These are phyloP conservation scores for Rhizopus delemar DNA, from an alignment of 371 early-diverging fungal genomes.

Conservation along the genomic window DNA sequence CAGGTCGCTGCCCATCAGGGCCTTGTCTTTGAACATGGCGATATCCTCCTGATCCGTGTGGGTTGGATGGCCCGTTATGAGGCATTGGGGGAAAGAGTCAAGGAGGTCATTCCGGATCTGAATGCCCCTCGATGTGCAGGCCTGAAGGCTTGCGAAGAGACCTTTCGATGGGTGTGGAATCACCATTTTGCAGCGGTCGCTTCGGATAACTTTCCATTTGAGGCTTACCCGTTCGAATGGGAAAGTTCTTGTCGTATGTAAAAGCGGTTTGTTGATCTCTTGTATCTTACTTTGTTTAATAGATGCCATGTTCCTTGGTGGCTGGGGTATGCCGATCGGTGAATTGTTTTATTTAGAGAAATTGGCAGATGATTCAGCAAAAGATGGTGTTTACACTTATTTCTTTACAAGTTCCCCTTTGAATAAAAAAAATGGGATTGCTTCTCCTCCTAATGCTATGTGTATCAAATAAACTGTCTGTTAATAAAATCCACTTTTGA, in stretches of 20 bases:
- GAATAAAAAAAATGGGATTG: slow-evolving; percentile 43
- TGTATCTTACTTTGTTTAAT: neutral
- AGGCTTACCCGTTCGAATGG: slow-evolving; percentile 40
- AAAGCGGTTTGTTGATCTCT: neutral
- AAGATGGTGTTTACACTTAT: slow-evolving; percentile 37
- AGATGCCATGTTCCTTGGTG: slow-evolving; percentile 43
- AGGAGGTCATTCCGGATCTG: slow-evolving; percentile 11
- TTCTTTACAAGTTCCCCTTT: slow-evolving; percentile 48
- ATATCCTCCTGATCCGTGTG: slow-evolving; percentile 43
- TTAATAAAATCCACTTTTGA: too few relatives aligned
- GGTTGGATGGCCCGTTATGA: slow-evolving; percentile 40
- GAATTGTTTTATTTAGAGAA: slow-evolving; percentile 44
- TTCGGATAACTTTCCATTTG: slow-evolving; percentile 36
- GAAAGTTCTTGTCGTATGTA: slow-evolving; percentile 29
- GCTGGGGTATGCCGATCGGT: slow-evolving; percentile 49
- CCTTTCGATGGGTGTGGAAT: slow-evolving; percentile 46
- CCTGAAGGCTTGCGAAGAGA: slow-evolving; percentile 44
- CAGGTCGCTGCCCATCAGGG: slow-evolving; percentile 37
- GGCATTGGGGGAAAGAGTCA: slow-evolving; percentile 12
- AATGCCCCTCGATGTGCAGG: slow-evolving; percentile 29
- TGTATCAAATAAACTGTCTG: slow-evolving; percentile 39
- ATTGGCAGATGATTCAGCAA: slow-evolving; percentile 42
- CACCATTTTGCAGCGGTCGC: slow-evolving; percentile 49
- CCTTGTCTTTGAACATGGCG: slow-evolving; percentile 37
- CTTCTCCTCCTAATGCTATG: slow-evolving; percentile 46